Evolutionary conservation across 306 rosid genomes (phyloP).

Genomic region (Argentina anserina): DNA sequence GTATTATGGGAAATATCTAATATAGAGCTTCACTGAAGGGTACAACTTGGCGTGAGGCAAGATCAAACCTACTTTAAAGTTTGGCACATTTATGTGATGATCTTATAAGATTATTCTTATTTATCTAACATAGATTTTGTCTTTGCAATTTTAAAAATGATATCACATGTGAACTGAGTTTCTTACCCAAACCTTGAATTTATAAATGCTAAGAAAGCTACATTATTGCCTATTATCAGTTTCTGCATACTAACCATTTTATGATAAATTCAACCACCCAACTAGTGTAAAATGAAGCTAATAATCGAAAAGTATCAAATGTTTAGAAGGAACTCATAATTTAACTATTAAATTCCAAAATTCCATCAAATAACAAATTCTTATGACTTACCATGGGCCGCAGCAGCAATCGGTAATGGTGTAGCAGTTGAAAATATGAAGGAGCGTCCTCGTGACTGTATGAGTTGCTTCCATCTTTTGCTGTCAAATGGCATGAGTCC

Average conservation of each 20-base stretch:
- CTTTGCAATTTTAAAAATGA: not conserved
- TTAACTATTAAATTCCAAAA: not conserved
- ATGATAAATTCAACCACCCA: not conserved
- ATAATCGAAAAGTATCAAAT: not conserved
- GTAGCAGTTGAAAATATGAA: slow-evolving; percentile 86
- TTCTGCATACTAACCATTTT: not conserved
- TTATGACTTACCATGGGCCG: slow-evolving; percentile 63
- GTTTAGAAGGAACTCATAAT: slow-evolving; percentile 12
- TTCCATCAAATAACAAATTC: not conserved
- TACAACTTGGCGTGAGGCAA: not conserved
- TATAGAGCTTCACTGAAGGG: not conserved
- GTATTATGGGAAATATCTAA: not conserved
- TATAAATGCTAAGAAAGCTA: not conserved
- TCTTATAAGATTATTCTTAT: not conserved
- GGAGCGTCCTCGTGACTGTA: slow-evolving; percentile 93
- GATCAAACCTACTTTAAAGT: not conserved
- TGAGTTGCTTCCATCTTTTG: slow-evolving; percentile 79
- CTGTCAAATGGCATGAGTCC: slow-evolving; percentile 34
- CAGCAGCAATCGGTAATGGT: slow-evolving; percentile 81
- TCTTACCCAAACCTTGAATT: not conserved
- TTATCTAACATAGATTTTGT: not conserved
- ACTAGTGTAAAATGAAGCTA: not conserved
- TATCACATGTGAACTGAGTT: not conserved
- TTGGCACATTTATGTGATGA: not conserved
- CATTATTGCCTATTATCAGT: not conserved